Conservation (phyloP, 1,284 basidiomycete species). For the Naganishia sp. region DNA sequence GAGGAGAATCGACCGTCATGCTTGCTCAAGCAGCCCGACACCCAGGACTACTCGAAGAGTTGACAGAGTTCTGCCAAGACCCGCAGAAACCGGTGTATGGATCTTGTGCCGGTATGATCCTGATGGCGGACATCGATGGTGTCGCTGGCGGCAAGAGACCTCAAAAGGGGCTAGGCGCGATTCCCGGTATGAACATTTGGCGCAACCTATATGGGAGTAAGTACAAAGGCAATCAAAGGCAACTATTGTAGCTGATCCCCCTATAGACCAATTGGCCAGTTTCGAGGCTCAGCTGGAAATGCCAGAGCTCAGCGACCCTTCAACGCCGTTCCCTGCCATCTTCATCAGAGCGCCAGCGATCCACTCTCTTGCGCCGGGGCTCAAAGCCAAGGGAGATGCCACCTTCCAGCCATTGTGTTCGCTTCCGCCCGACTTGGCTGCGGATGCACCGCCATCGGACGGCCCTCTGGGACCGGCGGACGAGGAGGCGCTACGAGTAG, state of each 20-base stretch:
- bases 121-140: constrained; percentile 67
- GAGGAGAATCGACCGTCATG: constrained; percentile 93
- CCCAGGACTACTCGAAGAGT: constrained; percentile 74
- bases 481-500: constrained; percentile 64
- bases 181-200: constrained; percentile 71
- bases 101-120: constrained; percentile 94
- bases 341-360: constrained; percentile 87
- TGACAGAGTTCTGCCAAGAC: constrained; percentile 67
- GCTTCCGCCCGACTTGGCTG: constrained; percentile 64
- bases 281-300: constrained; percentile 79
- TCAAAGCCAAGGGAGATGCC: constrained; percentile 53
- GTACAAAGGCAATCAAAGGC: constrained; percentile 52
- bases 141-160: constrained; percentile 69
- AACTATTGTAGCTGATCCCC: not conserved
- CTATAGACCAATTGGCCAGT: constrained; percentile 64
- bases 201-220: constrained; percentile 84
- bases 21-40: constrained; percentile 73
- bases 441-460: constrained; percentile 52
- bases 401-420: constrained; percentile 61
- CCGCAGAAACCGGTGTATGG: constrained; percentile 80
- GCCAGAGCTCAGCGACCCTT: constrained; percentile 63
- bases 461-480: constrained; percentile 45
- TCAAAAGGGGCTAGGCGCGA: constrained; percentile 80
- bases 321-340: constrained; percentile 74
- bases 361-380: constrained; percentile 37